Evolutionary conservation across 1,139 yeast species (phyloP).

Genomic region (Magnusiomyces suaveolens): DNA sequence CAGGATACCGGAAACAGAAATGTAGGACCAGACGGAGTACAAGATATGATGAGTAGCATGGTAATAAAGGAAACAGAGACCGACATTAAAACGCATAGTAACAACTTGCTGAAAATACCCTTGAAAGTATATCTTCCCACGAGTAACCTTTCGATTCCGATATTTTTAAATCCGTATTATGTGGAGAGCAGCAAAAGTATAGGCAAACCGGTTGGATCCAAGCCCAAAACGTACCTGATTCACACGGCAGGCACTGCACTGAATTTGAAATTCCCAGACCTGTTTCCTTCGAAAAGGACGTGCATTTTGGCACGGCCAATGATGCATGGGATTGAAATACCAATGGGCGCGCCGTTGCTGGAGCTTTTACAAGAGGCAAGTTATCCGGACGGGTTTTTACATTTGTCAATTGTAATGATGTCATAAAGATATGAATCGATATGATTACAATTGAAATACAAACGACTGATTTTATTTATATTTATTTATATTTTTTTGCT

Average conservation of each 20-base stretch:
- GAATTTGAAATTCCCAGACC: constrained; percentile 36
- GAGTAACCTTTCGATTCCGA: constrained; percentile 40
- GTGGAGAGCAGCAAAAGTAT: neutral
- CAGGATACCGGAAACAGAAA: constrained; percentile 14
- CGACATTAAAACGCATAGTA: constrained; percentile 14
- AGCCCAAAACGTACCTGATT: constrained; percentile 5
- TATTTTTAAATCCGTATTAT: constrained; percentile 35
- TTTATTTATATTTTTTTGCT: too few relatives aligned
- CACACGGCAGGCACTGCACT: constrained; percentile 39
- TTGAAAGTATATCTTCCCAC: constrained; percentile 49
- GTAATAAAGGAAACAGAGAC: neutral
- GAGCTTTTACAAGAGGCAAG: constrained; percentile 48
- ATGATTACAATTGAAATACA: too few relatives aligned
- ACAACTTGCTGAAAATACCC: constrained; percentile 40
- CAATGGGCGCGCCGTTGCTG: constrained; percentile 38
- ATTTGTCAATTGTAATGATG: constrained; percentile 41
- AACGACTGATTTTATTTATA: too few relatives aligned
- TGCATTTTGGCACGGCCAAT: constrained; percentile 38
- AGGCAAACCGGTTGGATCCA: neutral
- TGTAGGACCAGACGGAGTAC: neutral
- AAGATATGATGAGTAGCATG: too few relatives aligned
- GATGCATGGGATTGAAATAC: constrained; percentile 56
- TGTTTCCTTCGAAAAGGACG: constrained; percentile 34
- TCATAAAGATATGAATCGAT: constrained; percentile 17
- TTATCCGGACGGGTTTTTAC: constrained; percentile 70